phyloP scores from a whole-genome alignment of 805 yeast genomes.

The Huiozyma naganishii region DNA sequence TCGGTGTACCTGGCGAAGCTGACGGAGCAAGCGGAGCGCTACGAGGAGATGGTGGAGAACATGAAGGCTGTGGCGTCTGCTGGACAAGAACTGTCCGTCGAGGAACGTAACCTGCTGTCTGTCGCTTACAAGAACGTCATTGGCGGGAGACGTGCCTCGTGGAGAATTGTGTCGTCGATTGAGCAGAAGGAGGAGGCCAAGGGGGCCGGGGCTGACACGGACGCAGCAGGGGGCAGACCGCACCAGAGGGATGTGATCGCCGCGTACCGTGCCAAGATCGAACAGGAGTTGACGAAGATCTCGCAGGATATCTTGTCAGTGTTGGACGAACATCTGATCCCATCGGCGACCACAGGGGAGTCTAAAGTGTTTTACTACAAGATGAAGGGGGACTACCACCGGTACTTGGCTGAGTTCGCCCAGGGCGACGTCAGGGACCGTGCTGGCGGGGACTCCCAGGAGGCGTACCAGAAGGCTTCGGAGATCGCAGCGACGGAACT shows the following conservation, averaged over 20 bases:
- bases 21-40: constrained; percentile 99
- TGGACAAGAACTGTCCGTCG: constrained; percentile 91
- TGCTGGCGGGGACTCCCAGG: constrained; percentile 86
- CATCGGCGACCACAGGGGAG: constrained; percentile 93
- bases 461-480: constrained; percentile 90
- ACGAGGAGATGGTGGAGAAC: constrained; percentile 98
- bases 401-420: constrained; percentile 96
- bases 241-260: constrained; percentile 81
- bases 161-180: constrained; percentile 97
- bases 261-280: constrained; percentile 91
- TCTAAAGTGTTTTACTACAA: constrained; percentile 96
- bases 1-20: constrained; percentile 95
- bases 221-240: too few relatives aligned
- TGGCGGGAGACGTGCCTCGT: constrained; percentile 98
- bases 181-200: constrained; percentile 97
- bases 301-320: constrained; percentile 90
- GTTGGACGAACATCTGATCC: constrained; percentile 79
- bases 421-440: constrained; percentile 82
- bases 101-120: constrained; percentile 92
- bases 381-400: constrained; percentile 99
- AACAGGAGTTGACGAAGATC: constrained; percentile 81
- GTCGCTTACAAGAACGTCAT: constrained; percentile 98
- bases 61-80: constrained; percentile 96
- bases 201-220: constrained; percentile 39
- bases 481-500: constrained; percentile 94